Base-by-base conservation (phyloP, 1,284 basidiomycete genomes). In the Kwoniella shivajii region DNA sequence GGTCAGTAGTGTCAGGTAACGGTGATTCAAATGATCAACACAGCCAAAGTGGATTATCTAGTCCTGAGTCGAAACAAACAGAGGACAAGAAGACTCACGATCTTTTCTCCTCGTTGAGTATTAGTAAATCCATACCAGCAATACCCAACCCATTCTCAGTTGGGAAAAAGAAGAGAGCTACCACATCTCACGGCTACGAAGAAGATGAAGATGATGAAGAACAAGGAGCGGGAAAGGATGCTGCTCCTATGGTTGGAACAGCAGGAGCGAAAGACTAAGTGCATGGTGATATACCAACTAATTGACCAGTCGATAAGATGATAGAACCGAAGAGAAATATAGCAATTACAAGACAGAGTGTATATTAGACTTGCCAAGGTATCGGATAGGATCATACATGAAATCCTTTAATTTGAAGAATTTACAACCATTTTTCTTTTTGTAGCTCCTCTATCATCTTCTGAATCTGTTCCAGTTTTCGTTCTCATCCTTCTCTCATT, bases 1-100 rank as follows among this genome's bases (percentile, higher is more conserved):
- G 59, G 59, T 61, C 59, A 18, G 55, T 61, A 18, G 56, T 61
- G 5, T 57, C 59, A 7, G 59, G 50, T 5, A 39, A 44, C 9
- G 51, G 45, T 34, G 33, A 34, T 9, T 7, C 16, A 34, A 9
- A 7, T 9, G 33, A 34, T 9, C 33, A 34, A 34, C 33, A 34
- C 16, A 29, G 24, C 16, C 22, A 24, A 16, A 56, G 54, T 43
- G 44, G 52, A 6, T 45, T 45, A 26, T 52, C 50, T 10, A 52
- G 49, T 31, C 55, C 55, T 37, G 54, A 56, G 39, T 22, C 10
- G 7, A 18, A 7, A 13, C 33, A 27, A 16, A 14, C n/a, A n/a
- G 20, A 16, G 10, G 31, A 29, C 29, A 22, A 22, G n/a, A 37
- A 22, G 31, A 44, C 24, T 46, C 26, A 24, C n/a, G 46, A 43